phyloP scores from a whole-genome alignment of 495 filamentous ascomycete species.

The Talaromyces liani region DNA sequence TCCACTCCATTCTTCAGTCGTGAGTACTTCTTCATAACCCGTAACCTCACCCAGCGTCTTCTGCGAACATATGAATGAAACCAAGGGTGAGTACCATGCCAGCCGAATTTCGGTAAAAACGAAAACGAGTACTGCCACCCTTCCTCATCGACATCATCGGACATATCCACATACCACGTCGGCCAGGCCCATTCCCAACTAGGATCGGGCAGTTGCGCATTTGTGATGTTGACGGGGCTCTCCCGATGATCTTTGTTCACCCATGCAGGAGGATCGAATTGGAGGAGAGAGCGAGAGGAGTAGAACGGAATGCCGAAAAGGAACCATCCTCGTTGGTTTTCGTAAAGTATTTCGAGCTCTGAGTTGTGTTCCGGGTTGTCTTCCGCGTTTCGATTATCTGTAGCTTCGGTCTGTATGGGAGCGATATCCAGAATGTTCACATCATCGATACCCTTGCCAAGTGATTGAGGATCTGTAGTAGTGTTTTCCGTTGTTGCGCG shows the following conservation, averaged over 20 bases:
- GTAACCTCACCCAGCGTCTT: conserved; percentile 78
- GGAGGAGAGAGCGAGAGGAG: conserved; percentile 75
- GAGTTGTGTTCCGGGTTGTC: conserved; percentile 10
- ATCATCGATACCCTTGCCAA: neutral
- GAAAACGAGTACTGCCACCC: conserved; percentile 95
- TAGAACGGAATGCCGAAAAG: conserved; percentile 85
- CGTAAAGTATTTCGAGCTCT: conserved; percentile 86
- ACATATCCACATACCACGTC: conserved; percentile 89
- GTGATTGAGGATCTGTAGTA: conserved; percentile 7
- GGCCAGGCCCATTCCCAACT: conserved; percentile 96
- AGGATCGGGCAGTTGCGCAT: conserved; percentile 89
- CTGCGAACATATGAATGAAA: conserved; percentile 88
- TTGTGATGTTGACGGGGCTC: conserved; percentile 78
- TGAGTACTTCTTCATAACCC: conserved; percentile 48
- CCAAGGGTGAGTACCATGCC: conserved; percentile 89
- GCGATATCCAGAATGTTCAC: neutral
- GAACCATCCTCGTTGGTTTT: conserved; percentile 84
- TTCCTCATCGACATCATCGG: conserved; percentile 79
- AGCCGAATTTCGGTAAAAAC: conserved; percentile 67
- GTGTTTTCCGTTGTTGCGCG: conserved; percentile 19
- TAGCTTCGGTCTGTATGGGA: conserved; percentile 8
- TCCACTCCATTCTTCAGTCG: conserved; percentile 17
- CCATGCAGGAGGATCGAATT: conserved; percentile 82
- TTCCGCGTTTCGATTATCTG: conserved; percentile 10
- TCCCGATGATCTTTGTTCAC: conserved; percentile 63